A percentile compares a stretch with the other conserved stretches of the same genome.
phyloP scores from a whole-genome alignment of 768 basidiomycete genomes.

The Psilocybe tampanensis region DNA sequence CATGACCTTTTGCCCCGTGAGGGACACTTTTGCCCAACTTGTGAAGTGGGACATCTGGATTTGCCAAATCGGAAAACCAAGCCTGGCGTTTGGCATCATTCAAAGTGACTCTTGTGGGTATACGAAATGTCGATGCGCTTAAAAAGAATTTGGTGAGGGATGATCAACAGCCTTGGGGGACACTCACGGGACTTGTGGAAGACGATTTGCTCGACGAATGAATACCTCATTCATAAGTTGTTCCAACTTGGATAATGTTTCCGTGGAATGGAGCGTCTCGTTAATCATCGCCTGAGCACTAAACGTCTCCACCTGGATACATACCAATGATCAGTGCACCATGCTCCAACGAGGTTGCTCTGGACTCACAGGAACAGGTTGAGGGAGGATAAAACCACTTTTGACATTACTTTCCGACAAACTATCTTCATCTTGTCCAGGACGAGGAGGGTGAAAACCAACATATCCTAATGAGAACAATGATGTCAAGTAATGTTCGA shows the following conservation, averaged over 20 bases:
- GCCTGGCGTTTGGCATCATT: constrained; percentile 78
- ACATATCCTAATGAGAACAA: constrained; percentile 56
- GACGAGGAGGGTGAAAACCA: constrained; percentile 76
- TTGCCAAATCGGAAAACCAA: constrained; percentile 84
- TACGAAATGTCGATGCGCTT: constrained; percentile 71
- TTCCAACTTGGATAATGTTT: constrained; percentile 62
- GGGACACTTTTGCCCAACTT: constrained; percentile 86
- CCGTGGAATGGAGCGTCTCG: constrained; percentile 50
- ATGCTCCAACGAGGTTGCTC: background rate
- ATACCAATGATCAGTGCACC: background rate
- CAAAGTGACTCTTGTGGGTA: constrained; percentile 81
- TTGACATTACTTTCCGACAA: constrained; percentile 67
- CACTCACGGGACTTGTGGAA: constrained; percentile 67
- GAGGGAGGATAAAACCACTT: constrained; percentile 58
- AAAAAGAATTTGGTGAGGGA: background rate
- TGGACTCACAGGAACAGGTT: constrained; percentile 57
- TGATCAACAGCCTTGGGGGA: background rate
- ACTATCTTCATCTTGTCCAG: constrained; percentile 75
- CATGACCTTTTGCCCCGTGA: constrained; percentile 84
- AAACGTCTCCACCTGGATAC: constrained; percentile 61
- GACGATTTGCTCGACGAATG: constrained; percentile 55
- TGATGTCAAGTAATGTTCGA: background rate
- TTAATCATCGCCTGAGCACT: constrained; percentile 58
- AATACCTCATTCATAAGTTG: constrained; percentile 80
- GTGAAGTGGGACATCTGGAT: constrained; percentile 77